Base-by-base conservation (phyloP, 2,329 filamentous ascomycete species). In the Pestalotiopsis sp. region DNA sequence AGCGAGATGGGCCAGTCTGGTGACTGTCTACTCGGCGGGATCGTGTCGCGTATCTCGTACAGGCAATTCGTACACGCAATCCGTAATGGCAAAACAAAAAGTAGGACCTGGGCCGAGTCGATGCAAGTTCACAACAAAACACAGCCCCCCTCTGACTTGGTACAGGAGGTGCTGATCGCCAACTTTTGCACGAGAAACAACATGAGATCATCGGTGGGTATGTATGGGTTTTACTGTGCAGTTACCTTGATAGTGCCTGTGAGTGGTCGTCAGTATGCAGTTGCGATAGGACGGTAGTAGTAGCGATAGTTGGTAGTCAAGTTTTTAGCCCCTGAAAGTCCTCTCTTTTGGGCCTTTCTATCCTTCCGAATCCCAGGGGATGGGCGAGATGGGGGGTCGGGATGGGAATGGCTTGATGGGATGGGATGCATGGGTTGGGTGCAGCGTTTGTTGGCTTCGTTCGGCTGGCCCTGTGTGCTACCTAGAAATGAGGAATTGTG, bases 161-260 rank as follows among this genome's bases (percentile, higher is more conserved):
- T 61, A 39, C 40, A 61, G 58, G 30, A 61, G 58, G 24, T 40
- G 58, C 26, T 61, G 58, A 61, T 61, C 58, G 44, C 44, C 44
- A 52, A 52, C 17, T 52, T 52, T 52, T 17, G 44, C 58, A 35
- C 20, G 24, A 39, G 14, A 58, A 39, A 35, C 4, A 61, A 35
- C 58, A 61, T 61, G 35, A 40, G 35, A 38, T 61, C 58, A 61
- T 61, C 58, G 30, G 30, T 61, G 58, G 58, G 30, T 61, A 61
- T 26, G 58, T 35, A 35, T 35, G 24, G 56, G 58, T 61, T 35
- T 26, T 61, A 26, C 58, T 35, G 24, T 61, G 58, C 17, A 20
- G 24, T 14, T 14, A 35, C 56, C 56, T 11, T 26, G 22, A 26
- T 26, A 35, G 56, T 13, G 22, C 14, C 22, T 24, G 6, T 35